A percentile compares a stretch with the other conserved stretches of the same genome.
Evolutionary conservation across 306 rosid genomes (phyloP).

Genomic region (Ceratonia siliqua): DNA sequence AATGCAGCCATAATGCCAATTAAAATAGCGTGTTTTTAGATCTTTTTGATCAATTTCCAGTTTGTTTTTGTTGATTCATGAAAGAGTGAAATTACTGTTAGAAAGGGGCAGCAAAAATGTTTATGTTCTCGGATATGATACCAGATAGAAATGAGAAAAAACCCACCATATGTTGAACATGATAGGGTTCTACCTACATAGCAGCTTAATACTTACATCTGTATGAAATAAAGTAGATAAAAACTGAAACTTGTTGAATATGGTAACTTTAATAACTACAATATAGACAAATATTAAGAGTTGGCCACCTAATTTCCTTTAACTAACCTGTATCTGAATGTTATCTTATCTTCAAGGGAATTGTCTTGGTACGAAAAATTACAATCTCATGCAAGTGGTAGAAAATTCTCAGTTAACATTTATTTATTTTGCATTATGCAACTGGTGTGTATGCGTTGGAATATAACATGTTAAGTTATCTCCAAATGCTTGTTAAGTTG

Average conservation of each 20-base stretch:
- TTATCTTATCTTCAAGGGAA: conserved; percentile 21
- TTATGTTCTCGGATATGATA: conserved; percentile 12
- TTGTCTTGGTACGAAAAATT: not conserved
- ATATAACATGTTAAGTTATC: conserved; percentile 12
- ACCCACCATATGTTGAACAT: not conserved
- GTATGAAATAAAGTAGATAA: not conserved
- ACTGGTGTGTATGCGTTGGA: not conserved
- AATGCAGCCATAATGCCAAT: not conserved
- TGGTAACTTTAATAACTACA: not conserved
- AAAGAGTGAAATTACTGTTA: not conserved
- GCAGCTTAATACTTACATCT: not conserved
- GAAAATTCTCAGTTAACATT: not conserved
- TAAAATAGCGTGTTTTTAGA: not conserved
- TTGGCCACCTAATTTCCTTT: not conserved
- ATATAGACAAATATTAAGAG: not conserved
- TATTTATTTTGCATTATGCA: not conserved
- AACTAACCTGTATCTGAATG: not conserved
- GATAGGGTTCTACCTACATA: not conserved
- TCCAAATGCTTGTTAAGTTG: not conserved
- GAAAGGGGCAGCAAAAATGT: not conserved
- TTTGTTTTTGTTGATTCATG: not conserved
- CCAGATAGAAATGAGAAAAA: not conserved
- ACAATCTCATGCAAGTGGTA: not conserved
- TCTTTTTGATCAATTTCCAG: not conserved
- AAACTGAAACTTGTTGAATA: not conserved